Evolutionary conservation across 148 eudicot genomes (phyloP).

Genomic region (Persicaria tinctoria): DNA sequence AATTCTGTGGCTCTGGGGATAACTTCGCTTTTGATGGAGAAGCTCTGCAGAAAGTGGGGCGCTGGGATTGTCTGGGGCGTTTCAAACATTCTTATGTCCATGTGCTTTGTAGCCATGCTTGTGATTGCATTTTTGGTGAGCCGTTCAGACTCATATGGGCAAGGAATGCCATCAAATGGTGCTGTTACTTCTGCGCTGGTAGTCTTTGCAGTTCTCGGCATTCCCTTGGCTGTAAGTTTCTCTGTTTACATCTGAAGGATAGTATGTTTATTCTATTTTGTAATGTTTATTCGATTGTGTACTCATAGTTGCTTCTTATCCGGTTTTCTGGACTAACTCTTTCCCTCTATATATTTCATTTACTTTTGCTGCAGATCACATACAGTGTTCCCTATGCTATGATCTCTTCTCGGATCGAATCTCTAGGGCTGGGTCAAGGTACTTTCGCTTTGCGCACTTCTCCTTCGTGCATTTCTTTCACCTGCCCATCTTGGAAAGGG

Average conservation of each 20-base stretch:
- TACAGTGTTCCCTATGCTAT: constrained; percentile 96
- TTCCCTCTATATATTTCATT: not conserved
- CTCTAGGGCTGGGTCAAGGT: constrained; percentile 98
- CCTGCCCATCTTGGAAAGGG: not conserved
- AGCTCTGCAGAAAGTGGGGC: constrained; percentile 75
- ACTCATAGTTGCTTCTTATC: not conserved
- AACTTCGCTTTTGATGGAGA: constrained; percentile 89
- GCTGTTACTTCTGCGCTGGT: constrained; percentile 65
- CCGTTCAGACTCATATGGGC: constrained; percentile 27
- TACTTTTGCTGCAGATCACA: constrained; percentile 62
- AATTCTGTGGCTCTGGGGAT: constrained; percentile 78
- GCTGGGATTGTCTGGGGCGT: constrained; percentile 94
- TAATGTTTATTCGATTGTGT: not conserved
- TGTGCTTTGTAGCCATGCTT: constrained; percentile 80
- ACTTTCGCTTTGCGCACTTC: constrained; percentile 4
- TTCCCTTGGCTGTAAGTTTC: constrained; percentile 87
- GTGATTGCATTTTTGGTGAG: constrained; percentile 43
- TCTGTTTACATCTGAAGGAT: not conserved
- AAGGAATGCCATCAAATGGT: constrained; percentile 52
- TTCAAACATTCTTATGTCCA: constrained; percentile 74
- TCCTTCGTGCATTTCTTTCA: not conserved
- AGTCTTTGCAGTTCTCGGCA: constrained; percentile 75
- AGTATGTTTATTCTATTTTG: too few species aligned
- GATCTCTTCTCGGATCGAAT: constrained; percentile 68
- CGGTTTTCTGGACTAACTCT: not conserved